phyloP scores from a whole-genome alignment of 1,139 yeast species.

The Hansenula anomala region DNA sequence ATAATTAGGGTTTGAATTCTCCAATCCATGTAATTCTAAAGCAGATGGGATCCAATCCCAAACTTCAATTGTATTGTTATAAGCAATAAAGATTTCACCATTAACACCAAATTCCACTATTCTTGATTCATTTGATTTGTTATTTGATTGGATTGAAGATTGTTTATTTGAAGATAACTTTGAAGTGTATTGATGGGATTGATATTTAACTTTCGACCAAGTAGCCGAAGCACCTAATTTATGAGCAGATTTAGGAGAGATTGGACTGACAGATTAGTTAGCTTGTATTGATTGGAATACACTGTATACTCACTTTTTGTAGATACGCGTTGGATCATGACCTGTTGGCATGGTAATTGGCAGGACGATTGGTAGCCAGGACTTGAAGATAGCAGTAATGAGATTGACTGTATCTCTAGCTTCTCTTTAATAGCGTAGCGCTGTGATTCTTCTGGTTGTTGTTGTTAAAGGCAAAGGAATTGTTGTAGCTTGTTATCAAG shows the following conservation, averaged over 20 bases:
- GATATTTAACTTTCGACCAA: slow-evolving; percentile 20
- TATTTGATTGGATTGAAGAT: too few species aligned
- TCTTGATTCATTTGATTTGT: too few species aligned
- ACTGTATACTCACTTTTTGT: slow-evolving; percentile 16
- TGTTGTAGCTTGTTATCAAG: too few species aligned
- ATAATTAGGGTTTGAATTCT: too few species aligned
- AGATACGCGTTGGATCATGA: slow-evolving; percentile 23
- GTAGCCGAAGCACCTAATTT: slow-evolving; percentile 19
- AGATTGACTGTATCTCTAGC: too few species aligned
- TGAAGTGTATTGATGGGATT: slow-evolving; percentile 6
- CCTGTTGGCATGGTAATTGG: slow-evolving; percentile 22
- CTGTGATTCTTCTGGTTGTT: too few species aligned
- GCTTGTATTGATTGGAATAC: too few species aligned
- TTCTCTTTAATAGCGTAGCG: too few species aligned
- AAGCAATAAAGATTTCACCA: slow-evolving; percentile 43
- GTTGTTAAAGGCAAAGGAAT: background rate
- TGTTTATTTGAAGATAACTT: background rate
- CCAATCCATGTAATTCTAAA: slow-evolving; percentile 12
- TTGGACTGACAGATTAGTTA: too few species aligned
- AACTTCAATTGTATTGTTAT: slow-evolving; percentile 33
- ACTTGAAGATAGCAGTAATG: too few species aligned
- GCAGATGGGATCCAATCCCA: slow-evolving; percentile 46
- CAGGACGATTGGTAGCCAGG: too few species aligned
- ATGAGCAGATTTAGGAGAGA: slow-evolving; percentile 12
- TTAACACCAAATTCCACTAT: slow-evolving; percentile 35